Conservation (phyloP, 2,329 filamentous ascomycete genomes). For the Ophiocordyceps sinensis region DNA sequence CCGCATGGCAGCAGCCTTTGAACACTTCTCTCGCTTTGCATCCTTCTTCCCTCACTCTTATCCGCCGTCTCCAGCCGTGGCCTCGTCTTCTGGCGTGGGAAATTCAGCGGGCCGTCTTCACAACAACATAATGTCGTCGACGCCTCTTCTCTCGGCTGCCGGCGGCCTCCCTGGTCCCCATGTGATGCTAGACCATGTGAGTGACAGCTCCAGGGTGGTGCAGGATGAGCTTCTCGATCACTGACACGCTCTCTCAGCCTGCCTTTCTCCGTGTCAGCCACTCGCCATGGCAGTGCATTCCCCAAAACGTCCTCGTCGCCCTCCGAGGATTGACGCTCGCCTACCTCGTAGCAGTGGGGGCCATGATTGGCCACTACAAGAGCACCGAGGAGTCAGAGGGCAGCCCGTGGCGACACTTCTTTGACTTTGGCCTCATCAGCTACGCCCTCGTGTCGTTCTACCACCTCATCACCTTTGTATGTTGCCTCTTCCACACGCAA, state of each 20-base stretch:
- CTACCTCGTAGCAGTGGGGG: constrained; percentile 26
- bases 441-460: constrained; percentile 28
- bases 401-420: constrained; percentile 26
- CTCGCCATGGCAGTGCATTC: constrained; percentile 33
- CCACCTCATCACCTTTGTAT: constrained; percentile 30
- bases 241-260: constrained; percentile 19
- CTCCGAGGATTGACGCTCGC: constrained; percentile 26
- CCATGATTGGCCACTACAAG: constrained; percentile 31
- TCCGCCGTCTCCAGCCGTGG: neutral
- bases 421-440: constrained; percentile 33
- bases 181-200: constrained; percentile 21
- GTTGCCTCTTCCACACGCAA: constrained; percentile 8
- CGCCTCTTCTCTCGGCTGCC: constrained; percentile 17
- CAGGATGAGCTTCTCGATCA: neutral
- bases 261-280: constrained; percentile 36
- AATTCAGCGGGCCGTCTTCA: neutral
- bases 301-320: constrained; percentile 28
- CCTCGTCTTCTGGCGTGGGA: neutral
- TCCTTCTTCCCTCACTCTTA: neutral
- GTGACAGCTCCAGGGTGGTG: neutral
- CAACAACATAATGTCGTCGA: constrained; percentile 15
- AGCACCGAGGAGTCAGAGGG: constrained; percentile 23
- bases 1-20: neutral
- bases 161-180: constrained; percentile 17
- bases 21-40: neutral